Conservation (phyloP, 257 asterid genomes). For the Eucommia ulmoides region DNA sequence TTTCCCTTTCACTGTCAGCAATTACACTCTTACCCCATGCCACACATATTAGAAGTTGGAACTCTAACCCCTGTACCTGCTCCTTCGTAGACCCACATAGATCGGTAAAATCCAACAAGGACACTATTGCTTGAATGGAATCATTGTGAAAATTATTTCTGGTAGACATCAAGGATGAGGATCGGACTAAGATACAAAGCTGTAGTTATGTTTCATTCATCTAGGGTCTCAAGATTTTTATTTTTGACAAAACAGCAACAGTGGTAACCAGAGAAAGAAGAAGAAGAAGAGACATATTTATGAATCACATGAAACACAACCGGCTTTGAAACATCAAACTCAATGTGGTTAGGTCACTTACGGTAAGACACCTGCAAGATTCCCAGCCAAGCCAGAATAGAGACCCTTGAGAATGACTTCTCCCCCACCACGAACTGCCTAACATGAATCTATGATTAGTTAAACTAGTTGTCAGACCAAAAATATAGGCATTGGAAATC, state of each 20-base stretch:
- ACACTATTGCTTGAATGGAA: no score
- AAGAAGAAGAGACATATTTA: background rate
- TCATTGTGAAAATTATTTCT: background rate
- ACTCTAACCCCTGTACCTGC: no score
- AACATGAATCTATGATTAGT: slow-evolving; percentile 14
- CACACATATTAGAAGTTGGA: no score
- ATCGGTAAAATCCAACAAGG: no score
- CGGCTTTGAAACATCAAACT: background rate
- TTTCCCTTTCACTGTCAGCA: no score
- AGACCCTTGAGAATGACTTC: slow-evolving; percentile 47
- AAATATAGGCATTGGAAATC: background rate
- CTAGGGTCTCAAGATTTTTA: background rate
- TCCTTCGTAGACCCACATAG: no score
- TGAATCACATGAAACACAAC: background rate
- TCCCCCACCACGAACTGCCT: slow-evolving; percentile 61
- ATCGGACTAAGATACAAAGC: background rate
- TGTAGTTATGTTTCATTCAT: background rate
- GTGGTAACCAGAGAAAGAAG: background rate
- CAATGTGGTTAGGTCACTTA: slow-evolving; percentile 17
- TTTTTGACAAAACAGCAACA: background rate
- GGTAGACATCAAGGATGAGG: background rate
- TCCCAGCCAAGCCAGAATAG: slow-evolving; percentile 64
- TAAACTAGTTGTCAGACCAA: slow-evolving; percentile 9
- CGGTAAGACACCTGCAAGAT: slow-evolving; percentile 66
- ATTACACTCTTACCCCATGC: no score